phyloP scores from a whole-genome alignment of 306 rosid genomes.

The Inga oerstediana region DNA sequence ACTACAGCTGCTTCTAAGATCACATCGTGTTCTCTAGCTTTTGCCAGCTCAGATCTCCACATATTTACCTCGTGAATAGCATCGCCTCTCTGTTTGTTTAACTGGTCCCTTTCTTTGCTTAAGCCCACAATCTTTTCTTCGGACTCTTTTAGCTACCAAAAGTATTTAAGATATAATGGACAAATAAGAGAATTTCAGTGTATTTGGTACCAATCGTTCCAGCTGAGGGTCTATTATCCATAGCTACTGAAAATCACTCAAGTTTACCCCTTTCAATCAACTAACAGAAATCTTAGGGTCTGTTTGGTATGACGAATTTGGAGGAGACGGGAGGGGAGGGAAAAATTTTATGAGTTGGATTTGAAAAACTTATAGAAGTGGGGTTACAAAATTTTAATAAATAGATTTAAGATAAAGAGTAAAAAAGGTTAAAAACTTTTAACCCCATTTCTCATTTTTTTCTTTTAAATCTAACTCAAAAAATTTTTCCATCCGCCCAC shows the following conservation, averaged over 20 bases:
- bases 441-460: too few species aligned
- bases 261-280: conserved; percentile 17
- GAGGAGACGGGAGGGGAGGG: too few species aligned
- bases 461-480: too few species aligned
- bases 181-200: conserved; percentile 12
- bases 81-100: conserved; percentile 77
- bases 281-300: not conserved
- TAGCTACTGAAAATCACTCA: not conserved
- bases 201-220: conserved; percentile 9
- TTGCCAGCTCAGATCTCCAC: conserved; percentile 98
- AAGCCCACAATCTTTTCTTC: conserved; percentile 57
- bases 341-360: too few species aligned
- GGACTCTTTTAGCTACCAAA: conserved; percentile 64
- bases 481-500: too few species aligned
- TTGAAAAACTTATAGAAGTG: too few species aligned
- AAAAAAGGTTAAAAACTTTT: too few species aligned
- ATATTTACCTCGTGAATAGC: conserved; percentile 83
- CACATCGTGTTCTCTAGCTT: conserved; percentile 92
- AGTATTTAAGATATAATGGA: conserved; percentile 29
- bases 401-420: too few species aligned
- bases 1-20: conserved; percentile 86
- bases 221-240: conserved; percentile 3
- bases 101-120: conserved; percentile 78
- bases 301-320: too few species aligned
- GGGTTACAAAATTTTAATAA: too few species aligned